phyloP scores from a whole-genome alignment of 306 rosid species.

The Prunus kanzakura region DNA sequence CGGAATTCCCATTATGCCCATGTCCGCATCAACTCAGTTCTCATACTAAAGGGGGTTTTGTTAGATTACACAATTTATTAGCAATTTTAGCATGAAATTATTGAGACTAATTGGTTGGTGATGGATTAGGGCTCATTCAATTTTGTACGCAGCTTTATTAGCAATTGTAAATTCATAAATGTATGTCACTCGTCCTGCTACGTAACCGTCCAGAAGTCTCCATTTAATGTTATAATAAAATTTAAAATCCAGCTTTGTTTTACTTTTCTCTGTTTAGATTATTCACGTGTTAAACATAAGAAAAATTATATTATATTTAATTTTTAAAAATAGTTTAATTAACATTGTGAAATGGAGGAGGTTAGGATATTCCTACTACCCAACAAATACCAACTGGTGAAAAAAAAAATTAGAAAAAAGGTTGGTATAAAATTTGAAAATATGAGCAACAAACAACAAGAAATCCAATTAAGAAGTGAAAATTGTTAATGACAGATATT shows the following conservation, averaged over 20 bases:
- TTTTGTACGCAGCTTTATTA: neutral
- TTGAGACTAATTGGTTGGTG: neutral
- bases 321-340: neutral
- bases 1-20: slow-evolving; percentile 24
- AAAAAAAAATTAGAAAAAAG: neutral
- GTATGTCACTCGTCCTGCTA: too few relatives aligned
- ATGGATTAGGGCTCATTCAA: too few relatives aligned
- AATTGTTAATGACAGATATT: neutral
- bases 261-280: too few relatives aligned
- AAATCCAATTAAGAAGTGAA: neutral
- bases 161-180: too few relatives aligned
- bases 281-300: too few relatives aligned
- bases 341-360: neutral
- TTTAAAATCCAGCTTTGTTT: too few relatives aligned
- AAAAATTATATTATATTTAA: neutral
- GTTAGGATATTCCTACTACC: neutral
- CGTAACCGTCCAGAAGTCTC: rapidly evolving
- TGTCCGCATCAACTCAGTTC: neutral
- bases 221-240: too few relatives aligned
- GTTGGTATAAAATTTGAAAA: neutral
- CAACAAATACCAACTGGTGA: neutral
- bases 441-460: neutral
- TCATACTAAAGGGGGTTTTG: neutral
- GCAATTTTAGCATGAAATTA: too few relatives aligned
- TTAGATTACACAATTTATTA: neutral